Base-by-base conservation (phyloP, 148 eudicot species). In the Arbutus unedo region DNA sequence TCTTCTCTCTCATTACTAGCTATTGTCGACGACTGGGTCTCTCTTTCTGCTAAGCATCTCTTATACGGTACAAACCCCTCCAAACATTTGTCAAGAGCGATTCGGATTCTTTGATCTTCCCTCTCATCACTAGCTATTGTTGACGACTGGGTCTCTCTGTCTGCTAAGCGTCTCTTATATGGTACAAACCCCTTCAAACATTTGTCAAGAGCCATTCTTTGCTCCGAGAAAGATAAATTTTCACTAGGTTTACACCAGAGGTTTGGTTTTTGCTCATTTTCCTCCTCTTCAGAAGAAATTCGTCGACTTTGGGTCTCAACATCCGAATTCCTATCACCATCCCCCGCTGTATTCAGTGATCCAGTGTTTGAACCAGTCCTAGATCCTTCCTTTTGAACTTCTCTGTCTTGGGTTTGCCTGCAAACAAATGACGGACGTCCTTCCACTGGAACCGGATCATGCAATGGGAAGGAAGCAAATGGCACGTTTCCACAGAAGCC, bases 31-130 rank as follows among this genome's bases (percentile, higher is more conserved):
- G 85, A 87, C 48, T 81, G 83, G 50, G 49, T 56, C 15, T 84
- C 88, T 66, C 91, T 88, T 83, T 87, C 91, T 0, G 91, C 88
- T 64, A 83, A 64, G 53, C 92, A 91, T 87, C 99, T 92, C 85
- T 96, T 94, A 56, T 96, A 96, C 8, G 99, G 99, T 14, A 93
- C 93, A 82, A 96, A 96, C 8, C 97, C 99, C 84, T 85, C 91
- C 38, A 78, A 54, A 23, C 73, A 76, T 18, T 84, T 84, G 44
- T 67, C 83, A 14, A 80, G 23, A 18, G 76, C 82, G n/a, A 50
- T 23, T 77, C 82, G 38, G 38, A 31, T 31, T 31, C 90, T 81
- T 60, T 85, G 91, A 54, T 87, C 86, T 78, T 90, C 90, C 53
- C 86, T 87, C 74, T 89, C 94, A 21, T 90, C 88, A 13, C 62